Conservation (phyloP, 768 basidiomycete genomes). For the Butyriboletus loyo region DNA sequence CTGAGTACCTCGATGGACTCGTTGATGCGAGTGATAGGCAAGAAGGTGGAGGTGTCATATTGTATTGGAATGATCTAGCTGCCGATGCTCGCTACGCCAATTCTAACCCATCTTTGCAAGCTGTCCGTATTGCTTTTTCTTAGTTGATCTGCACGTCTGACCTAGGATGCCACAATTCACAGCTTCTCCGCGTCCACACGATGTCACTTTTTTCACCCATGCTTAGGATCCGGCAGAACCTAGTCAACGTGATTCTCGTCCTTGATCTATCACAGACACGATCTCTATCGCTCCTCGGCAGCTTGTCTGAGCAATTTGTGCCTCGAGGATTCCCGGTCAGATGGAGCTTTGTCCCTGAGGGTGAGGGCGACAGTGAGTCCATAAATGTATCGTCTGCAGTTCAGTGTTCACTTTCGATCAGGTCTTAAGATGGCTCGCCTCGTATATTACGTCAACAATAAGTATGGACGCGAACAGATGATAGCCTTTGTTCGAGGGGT, state of each 20-base stretch:
- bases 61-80: conserved; percentile 92
- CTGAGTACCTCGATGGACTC: conserved; percentile 54
- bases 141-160: neutral
- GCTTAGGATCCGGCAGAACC: conserved; percentile 73
- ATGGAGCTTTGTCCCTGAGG: conserved; percentile 82
- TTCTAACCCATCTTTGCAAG: conserved; percentile 50
- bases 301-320: conserved; percentile 67
- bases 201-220: conserved; percentile 69
- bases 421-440: conserved; percentile 70
- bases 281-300: conserved; percentile 60
- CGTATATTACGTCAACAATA: conserved; percentile 62
- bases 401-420: conserved; percentile 23
- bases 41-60: conserved; percentile 71
- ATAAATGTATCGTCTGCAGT: neutral
- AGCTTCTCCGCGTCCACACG: conserved; percentile 27
- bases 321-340: conserved; percentile 70
- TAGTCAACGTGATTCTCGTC: conserved; percentile 80
- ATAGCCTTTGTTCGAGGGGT: conserved; percentile 59
- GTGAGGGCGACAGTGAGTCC: conserved; percentile 38
- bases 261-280: conserved; percentile 71
- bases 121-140: conserved; percentile 36
- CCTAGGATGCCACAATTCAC: conserved; percentile 1
- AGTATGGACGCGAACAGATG: conserved; percentile 61
- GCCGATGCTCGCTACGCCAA: conserved; percentile 65
- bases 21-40: conserved; percentile 86